These are phyloP conservation scores for Leccinellum rugosiceps DNA, from an alignment of 768 basidiomycete species.

Conservation along the genomic window DNA sequence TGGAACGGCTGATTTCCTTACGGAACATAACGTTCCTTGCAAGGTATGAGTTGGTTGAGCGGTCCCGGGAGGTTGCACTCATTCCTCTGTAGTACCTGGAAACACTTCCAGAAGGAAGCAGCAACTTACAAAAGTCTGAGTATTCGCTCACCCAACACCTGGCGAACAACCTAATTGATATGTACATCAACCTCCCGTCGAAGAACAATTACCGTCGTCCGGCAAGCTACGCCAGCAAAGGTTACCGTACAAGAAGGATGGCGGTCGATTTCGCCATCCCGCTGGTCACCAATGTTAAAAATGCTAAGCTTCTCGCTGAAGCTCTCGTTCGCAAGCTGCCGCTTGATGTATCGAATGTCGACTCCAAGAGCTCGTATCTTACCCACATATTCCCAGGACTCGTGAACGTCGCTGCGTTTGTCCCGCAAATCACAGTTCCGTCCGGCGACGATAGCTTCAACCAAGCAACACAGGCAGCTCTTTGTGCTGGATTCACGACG, in stretches of 20 bases:
- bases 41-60: slow-evolving; percentile 50
- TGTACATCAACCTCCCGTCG: slow-evolving; percentile 99
- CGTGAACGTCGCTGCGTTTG: slow-evolving; percentile 83
- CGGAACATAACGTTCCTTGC: slow-evolving; percentile 95
- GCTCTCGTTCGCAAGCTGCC: slow-evolving; percentile 88
- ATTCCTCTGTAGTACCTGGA: slow-evolving; percentile 70
- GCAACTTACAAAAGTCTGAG: slow-evolving; percentile 87
- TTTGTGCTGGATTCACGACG: slow-evolving; percentile 89
- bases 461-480: slow-evolving; percentile 72
- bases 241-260: slow-evolving; percentile 96
- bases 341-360: slow-evolving; percentile 84
- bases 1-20: slow-evolving; percentile 96
- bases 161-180: slow-evolving; percentile 95
- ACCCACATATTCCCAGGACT: slow-evolving; percentile 91
- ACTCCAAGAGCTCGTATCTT: slow-evolving; percentile 91
- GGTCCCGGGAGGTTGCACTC: background rate
- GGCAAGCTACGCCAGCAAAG: slow-evolving; percentile 95
- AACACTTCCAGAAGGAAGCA: slow-evolving; percentile 71
- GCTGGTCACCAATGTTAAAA: slow-evolving; percentile 97
- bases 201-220: slow-evolving; percentile 97
- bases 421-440: slow-evolving; percentile 59
- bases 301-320: slow-evolving; percentile 93
- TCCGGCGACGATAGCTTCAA: slow-evolving; percentile 54
- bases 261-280: slow-evolving; percentile 98
- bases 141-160: slow-evolving; percentile 97